Evolutionary conservation across 257 asterid genomes (phyloP).

Genomic region (Salvia rosmarinus): DNA sequence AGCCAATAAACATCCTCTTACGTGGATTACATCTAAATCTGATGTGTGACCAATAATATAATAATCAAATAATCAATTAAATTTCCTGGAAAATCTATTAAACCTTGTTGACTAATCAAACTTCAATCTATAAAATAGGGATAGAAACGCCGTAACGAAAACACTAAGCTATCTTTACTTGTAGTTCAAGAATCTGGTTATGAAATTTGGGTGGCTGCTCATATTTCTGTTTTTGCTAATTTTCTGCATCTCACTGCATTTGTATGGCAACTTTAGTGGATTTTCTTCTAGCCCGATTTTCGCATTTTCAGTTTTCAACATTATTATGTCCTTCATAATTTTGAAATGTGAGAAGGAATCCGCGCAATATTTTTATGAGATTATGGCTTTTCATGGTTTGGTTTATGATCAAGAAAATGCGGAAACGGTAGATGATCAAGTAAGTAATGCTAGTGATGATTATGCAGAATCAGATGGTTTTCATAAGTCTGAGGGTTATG

Average conservation of each 20-base stretch:
- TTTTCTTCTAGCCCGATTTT: slow-evolving; percentile 16
- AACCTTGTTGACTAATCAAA: background rate
- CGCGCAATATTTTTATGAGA: slow-evolving; percentile 18
- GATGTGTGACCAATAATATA: background rate
- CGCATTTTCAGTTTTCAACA: slow-evolving; percentile 27
- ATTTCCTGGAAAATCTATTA: slow-evolving; percentile 22
- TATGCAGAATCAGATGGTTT: slow-evolving; percentile 3
- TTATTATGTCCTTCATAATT: slow-evolving; percentile 26
- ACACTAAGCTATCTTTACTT: slow-evolving; percentile 4
- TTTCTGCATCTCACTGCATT: slow-evolving; percentile 18
- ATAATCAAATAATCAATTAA: background rate
- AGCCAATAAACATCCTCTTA: background rate
- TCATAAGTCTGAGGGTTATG: too few species aligned
- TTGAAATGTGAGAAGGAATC: slow-evolving; percentile 16
- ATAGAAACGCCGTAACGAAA: background rate
- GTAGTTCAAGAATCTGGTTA: slow-evolving; percentile 10
- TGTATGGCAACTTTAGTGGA: slow-evolving; percentile 13
- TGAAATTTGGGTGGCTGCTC: slow-evolving; percentile 37
- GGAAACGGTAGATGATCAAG: background rate
- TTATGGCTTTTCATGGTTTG: slow-evolving; percentile 12
- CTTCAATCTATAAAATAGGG: slow-evolving; percentile 15
- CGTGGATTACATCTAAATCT: background rate
- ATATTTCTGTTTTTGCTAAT: slow-evolving; percentile 11
- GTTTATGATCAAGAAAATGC: background rate
- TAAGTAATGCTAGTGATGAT: background rate